Percentiles rank a stretch among this genome's conserved stretches.
phyloP scores from a whole-genome alignment of 192 early-diverging fungal species.

The Umbelopsis vinacea region DNA sequence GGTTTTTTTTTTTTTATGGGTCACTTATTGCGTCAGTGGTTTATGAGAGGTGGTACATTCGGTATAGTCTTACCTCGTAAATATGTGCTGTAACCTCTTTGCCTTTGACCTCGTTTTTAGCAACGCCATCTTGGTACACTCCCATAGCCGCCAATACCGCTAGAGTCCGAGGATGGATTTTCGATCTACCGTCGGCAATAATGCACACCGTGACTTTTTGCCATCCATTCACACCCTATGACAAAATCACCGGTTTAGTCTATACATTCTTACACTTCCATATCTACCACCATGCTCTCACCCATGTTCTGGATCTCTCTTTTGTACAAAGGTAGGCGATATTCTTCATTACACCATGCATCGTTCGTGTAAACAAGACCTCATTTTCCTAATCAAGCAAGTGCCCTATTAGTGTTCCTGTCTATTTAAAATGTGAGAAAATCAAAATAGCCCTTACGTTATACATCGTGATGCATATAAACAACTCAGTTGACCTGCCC shows the following conservation, averaged over 20 bases:
- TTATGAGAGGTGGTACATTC: not conserved
- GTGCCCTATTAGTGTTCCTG: not conserved
- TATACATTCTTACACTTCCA: not conserved
- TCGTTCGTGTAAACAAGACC: constrained; percentile 86
- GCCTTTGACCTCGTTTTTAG: constrained; percentile 66
- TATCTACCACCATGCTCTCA: constrained; percentile 20
- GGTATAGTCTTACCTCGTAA: constrained; percentile 59
- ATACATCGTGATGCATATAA: constrained; percentile 84
- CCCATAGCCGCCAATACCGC: constrained; percentile 79
- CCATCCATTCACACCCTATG: constrained; percentile 78
- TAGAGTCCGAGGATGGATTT: constrained; percentile 72
- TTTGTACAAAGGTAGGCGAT: constrained; percentile 86
- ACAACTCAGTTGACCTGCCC: constrained; percentile 71
- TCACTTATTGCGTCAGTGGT: not conserved
- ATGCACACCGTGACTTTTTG: constrained; percentile 85
- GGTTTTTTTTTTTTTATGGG: constrained; percentile 29
- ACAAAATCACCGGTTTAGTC: not conserved
- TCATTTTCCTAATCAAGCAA: constrained; percentile 76
- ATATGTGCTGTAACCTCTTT: constrained; percentile 76
- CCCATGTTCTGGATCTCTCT: constrained; percentile 77
- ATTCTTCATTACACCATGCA: constrained; percentile 88
- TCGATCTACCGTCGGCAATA: constrained; percentile 81
- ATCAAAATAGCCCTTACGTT: constrained; percentile 49
- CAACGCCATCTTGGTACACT: constrained; percentile 81
- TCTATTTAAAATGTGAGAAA: not conserved